Percentiles rank a stretch among this genome's conserved stretches.
These are phyloP conservation scores for Stemphylium vesicarium DNA, from an alignment of 2,329 filamentous ascomycete genomes.

Conservation along the genomic window DNA sequence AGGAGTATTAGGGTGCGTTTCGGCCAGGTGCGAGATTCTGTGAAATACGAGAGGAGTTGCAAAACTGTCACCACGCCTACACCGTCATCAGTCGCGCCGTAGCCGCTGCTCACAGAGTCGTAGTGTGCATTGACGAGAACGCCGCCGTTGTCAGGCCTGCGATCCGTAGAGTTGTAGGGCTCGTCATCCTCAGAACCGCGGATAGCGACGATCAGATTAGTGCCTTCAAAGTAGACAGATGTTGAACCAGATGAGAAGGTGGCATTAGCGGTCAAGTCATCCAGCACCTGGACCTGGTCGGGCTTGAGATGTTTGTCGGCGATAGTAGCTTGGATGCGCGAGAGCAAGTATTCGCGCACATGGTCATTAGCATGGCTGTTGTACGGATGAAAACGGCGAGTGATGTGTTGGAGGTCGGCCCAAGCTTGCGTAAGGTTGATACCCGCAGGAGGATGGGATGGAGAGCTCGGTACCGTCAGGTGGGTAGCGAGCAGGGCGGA, in stretches of 20 bases:
- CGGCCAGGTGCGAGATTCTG: conserved; percentile 69
- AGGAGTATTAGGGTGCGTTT: conserved; percentile 81
- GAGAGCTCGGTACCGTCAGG: conserved; percentile 73
- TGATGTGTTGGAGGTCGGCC: conserved; percentile 79
- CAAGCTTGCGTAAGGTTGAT: conserved; percentile 86
- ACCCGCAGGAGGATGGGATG: conserved; percentile 63
- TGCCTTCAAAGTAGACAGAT: conserved; percentile 86
- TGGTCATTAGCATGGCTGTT: conserved; percentile 84
- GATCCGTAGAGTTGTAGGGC: conserved; percentile 69
- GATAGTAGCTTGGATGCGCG: conserved; percentile 73
- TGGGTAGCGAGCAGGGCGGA: conserved; percentile 76
- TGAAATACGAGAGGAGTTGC: conserved; percentile 87
- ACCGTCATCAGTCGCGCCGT: conserved; percentile 92
- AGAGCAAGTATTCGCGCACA: conserved; percentile 76
- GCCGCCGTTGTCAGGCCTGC: conserved; percentile 66
- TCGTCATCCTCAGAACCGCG: conserved; percentile 76
- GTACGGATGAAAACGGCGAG: conserved; percentile 80
- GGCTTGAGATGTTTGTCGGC: conserved; percentile 58
- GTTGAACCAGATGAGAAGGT: conserved; percentile 65
- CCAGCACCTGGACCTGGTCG: conserved; percentile 69
- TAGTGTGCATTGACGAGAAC: conserved; percentile 96
- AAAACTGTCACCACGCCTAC: conserved; percentile 86
- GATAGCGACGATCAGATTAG: conserved; percentile 91
- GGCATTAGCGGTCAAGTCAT: conserved; percentile 79
- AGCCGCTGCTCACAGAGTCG: conserved; percentile 90